Percentiles rank a stretch among this genome's conserved stretches.
phyloP scores from a whole-genome alignment of 1,284 basidiomycete species.

The Heterobasidion occidentale region DNA sequence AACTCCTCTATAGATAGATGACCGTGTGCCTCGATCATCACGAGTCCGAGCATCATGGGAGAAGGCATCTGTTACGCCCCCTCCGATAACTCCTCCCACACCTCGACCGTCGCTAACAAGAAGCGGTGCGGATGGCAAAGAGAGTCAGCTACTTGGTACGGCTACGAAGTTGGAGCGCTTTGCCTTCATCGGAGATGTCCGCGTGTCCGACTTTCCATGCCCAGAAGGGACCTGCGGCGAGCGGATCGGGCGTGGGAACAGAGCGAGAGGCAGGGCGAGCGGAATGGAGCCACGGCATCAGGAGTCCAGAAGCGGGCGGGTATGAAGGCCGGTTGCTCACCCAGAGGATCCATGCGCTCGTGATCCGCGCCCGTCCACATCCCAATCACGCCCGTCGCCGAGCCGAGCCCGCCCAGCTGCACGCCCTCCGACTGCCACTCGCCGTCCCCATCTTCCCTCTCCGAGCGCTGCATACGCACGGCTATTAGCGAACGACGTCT shows the following conservation, averaged over 20 bases:
- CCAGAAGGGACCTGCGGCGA: slow-evolving; percentile 39
- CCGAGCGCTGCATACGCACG: slow-evolving; percentile 11
- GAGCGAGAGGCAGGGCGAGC: neutral
- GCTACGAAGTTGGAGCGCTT: slow-evolving; percentile 5
- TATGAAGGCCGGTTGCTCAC: slow-evolving; percentile 21
- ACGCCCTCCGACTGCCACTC: slow-evolving; percentile 50
- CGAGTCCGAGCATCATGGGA: neutral
- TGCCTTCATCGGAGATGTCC: slow-evolving; percentile 5
- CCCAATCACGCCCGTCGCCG: slow-evolving; percentile 44
- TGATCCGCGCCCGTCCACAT: slow-evolving; percentile 54
- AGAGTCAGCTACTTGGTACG: neutral
- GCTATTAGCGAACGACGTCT: neutral
- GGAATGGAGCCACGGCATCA: neutral
- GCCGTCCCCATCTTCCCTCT: slow-evolving; percentile 15
- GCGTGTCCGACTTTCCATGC: slow-evolving; percentile 38
- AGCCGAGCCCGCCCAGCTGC: slow-evolving; percentile 46
- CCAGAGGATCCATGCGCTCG: slow-evolving; percentile 35
- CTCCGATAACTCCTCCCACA: neutral
- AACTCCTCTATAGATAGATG: neutral
- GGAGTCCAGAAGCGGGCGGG: neutral
- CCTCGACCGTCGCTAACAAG: neutral
- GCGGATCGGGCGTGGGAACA: neutral
- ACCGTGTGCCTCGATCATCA: neutral
- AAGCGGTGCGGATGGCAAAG: neutral
- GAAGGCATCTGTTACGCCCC: too few relatives aligned